Evolutionary conservation across 2,329 filamentous ascomycete species (phyloP), one percentile per base, ranked within the genome.

Genomic region (Lachnum nothofagi): DNA sequence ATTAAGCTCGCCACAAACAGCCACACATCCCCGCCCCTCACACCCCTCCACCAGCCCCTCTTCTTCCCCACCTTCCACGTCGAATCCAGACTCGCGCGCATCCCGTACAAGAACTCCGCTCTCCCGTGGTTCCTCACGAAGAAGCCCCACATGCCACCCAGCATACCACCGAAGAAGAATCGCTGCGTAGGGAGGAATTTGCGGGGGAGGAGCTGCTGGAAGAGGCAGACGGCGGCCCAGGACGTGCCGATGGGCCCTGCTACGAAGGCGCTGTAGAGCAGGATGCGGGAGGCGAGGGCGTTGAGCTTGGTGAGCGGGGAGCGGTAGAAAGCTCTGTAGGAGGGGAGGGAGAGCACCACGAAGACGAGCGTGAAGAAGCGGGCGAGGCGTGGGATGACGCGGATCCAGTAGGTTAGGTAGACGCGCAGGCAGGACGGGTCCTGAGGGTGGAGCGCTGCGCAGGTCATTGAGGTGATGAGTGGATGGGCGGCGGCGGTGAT

Each of bases 51-150:
- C 82, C 89, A 89, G 1, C 88, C 79, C 27, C 85, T 75, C 80
- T 97, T 97, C 47, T 86, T 80, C n/a, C 91, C 90, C 0, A 95
- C 88, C 72, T 95, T 95, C 88, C 90, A 97, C 39, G 90, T 68
- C 31, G 82, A 88, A 65, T 95, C 87, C 24, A 95, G 74, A 51
- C 85, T 89, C n/a, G 84, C 72, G 2, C 91, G 78, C 24, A 86
- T 81, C 55, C 81, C 83, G 67, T 93, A 93, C 52, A 96, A 61
- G 67, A 94, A 95, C 46, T 88, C 78, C 1, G 77, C 75, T 14
- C 86, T 72, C 35, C 84, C 79, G 52, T 77, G 72, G 42, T 74
- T 72, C 38, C 83, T 74, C 63, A 90, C 85, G 2, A 95, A 70
- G 66, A 87, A 87, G 0, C 87, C 88, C 83, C 91, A 96, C 22